Evolutionary conservation across 129 eudicot genomes (phyloP), one percentile per base, ranked within the genome.

Genomic region (Arctium minus): DNA sequence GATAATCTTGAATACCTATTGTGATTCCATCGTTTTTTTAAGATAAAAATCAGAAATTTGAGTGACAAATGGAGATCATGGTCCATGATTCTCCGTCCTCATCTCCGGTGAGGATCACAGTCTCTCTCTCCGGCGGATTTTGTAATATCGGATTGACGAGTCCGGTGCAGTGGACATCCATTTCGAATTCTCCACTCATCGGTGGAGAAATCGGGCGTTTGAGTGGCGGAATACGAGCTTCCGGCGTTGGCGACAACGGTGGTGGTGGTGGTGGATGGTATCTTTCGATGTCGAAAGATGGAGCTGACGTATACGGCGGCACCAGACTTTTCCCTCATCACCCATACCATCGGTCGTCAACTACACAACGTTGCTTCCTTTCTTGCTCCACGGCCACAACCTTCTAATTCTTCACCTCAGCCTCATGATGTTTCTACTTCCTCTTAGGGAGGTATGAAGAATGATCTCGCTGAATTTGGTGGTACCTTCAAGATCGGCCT

Each of bases 31-130:
- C 42, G 18, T 50, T 50, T 50, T 50, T 1, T 18, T 6, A 15
- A 68, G 6, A 3, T n/a, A 3, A 70, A 50, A 27, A 13, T 30
- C 39, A 82, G 74, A 8, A 18, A 36, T 73, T 29, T 73, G 60
- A 27, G 75, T 72, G 36, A 67, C 39, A 86, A 71, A 90, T 93
- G 89, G 89, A 81, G 73, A 75, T 73, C 65, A 87, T 67, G 85
- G 88, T 85, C 70, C 86, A 64, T 17, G 85, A 89, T 76, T 88
- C 93, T 27, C 83, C 92, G 53, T 77, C 93, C 0, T 88, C 97
- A 37, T 93, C 98, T 73, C 99, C 99, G 82, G 97, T 91, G 91
- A 95, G 91, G 3, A 93, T 95, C 69, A 91, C 97, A 2, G 97
- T 95, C n/a, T 87, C 94, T 30, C 85, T 97, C 22, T 83, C 97